A percentile compares a stretch with the other conserved stretches of the same genome.
phyloP scores from a whole-genome alignment of 2,329 filamentous ascomycete genomes.

The Fusarium lateritium region DNA sequence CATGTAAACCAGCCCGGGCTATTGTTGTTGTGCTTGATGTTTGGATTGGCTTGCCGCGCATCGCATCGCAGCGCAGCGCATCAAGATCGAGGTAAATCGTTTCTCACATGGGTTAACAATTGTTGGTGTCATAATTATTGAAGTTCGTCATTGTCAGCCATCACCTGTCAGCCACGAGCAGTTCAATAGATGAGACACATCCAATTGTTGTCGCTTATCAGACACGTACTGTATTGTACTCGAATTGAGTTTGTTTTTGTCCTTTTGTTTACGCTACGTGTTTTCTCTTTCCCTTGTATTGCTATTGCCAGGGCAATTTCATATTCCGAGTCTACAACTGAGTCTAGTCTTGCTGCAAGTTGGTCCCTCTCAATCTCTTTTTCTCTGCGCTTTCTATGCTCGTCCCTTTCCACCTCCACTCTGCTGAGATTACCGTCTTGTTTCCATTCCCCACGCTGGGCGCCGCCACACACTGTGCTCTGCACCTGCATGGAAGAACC shows the following conservation, averaged over 20 bases:
- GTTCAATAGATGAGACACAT: slow-evolving; percentile 15
- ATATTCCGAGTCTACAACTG: slow-evolving; percentile 19
- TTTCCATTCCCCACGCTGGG: slow-evolving; percentile 51
- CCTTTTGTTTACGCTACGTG: slow-evolving; percentile 27
- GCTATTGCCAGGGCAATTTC: slow-evolving; percentile 23
- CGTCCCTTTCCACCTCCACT: slow-evolving; percentile 31
- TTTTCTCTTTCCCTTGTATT: slow-evolving; percentile 4
- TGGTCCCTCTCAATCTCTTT: slow-evolving; percentile 28
- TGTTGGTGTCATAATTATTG: slow-evolving; percentile 9
- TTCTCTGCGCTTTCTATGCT: slow-evolving; percentile 20
- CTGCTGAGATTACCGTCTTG: slow-evolving; percentile 50
- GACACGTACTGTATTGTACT: slow-evolving; percentile 2
- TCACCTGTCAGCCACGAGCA: slow-evolving; percentile 42
- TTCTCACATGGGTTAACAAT: slow-evolving; percentile 28
- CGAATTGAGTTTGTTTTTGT: slow-evolving; percentile 32
- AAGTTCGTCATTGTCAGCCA: slow-evolving; percentile 23
- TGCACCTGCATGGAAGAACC: slow-evolving; percentile 45
- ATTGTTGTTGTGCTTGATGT: slow-evolving; percentile 25
- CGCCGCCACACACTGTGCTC: slow-evolving; percentile 47
- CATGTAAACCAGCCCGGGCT: slow-evolving; percentile 25
- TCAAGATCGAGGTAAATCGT: slow-evolving; percentile 31
- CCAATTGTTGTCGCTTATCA: slow-evolving; percentile 19
- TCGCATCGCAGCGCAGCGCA: slow-evolving; percentile 28
- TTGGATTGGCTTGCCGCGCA: slow-evolving; percentile 4
- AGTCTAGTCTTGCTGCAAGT: slow-evolving; percentile 16